A percentile compares a stretch with the other conserved stretches of the same genome.
These are phyloP conservation scores for Coccomyxa subellipsoidea DNA, from an alignment of 163 green algal genomes.

Conservation along the genomic window DNA sequence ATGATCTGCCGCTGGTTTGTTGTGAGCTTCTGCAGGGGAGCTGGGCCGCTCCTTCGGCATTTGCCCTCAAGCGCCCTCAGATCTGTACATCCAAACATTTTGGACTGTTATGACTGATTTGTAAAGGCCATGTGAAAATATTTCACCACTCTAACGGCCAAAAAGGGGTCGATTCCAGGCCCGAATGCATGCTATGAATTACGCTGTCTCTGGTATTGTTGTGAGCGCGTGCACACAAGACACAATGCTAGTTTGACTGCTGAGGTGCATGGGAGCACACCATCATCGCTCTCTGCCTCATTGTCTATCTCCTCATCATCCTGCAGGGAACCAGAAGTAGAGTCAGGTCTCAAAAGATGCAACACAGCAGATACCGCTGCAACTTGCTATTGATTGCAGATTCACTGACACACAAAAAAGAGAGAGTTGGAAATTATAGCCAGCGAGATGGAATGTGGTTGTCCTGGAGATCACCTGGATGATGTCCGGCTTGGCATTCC, in stretches of 20 bases:
- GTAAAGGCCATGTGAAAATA: no score
- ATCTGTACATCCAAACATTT: slow-evolving; percentile 35
- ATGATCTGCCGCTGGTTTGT: slow-evolving; percentile 49
- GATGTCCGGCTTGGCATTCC: slow-evolving; percentile 47
- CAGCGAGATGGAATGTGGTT: no score
- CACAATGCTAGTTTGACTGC: not conserved
- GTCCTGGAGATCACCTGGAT: slow-evolving; percentile 26
- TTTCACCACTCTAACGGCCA: no score
- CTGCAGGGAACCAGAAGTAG: not conserved
- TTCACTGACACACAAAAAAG: no score
- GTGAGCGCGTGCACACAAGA: not conserved
- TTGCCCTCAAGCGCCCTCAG: slow-evolving; percentile 39
- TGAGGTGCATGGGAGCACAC: not conserved
- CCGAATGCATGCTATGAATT: not conserved
- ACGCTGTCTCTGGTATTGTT: no score
- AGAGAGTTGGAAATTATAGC: no score
- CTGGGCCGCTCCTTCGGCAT: slow-evolving; percentile 48
- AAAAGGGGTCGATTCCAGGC: no score
- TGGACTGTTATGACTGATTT: no score
- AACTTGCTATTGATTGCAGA: no score
- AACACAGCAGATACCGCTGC: no score
- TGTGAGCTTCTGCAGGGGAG: slow-evolving; percentile 45
- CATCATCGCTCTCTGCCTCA: slow-evolving; percentile 1
- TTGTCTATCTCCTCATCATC: not conserved
- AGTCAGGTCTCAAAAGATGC: no score